Evolutionary conservation across 176 grass and related monocot genomes (phyloP), one percentile per base, ranked within the genome.

Genomic region (Musa schizocarpa): DNA sequence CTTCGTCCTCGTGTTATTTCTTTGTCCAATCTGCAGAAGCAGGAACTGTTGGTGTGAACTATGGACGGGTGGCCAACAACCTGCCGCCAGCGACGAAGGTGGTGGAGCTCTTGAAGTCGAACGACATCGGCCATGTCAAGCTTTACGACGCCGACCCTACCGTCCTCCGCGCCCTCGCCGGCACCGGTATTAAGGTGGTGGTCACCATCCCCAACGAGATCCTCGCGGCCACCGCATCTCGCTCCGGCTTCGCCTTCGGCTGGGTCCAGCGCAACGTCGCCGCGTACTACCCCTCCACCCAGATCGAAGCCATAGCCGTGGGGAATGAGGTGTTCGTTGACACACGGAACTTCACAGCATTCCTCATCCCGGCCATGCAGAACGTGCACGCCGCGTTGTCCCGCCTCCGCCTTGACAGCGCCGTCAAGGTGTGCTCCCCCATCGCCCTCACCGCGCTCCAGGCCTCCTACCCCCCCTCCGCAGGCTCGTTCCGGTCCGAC

Each of bases 291-390:
- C 95, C 95, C 2, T 82, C 84, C 0, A 99, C 95, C 23, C 95
- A 84, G 76, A 94, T 94, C 81, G 82, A 89, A 53, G 71, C 65
- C 86, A 29, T 99, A 9, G 88, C 90, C 24, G 95, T 99, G 0
- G 95, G 90, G 0, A 99, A 99, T 69, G 95, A 99, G 82, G 95
- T 99, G 14, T 99, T 99, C 76, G 88, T 85, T 56, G 11, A 82
- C 2, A 83, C 90, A 0, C 73, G 82, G 25, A 99, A 93, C 71
- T 73, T 54, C 1, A 93, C 90, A 2, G 14, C 79, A 20, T 68
- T 53, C 59, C 90, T 93, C 4, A 82, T 93, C 2, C 84, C 87
- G 9, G 87, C 90, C 57, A 89, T 93, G 84, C 2, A 17, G 57
- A 93, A 93, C 61, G 82, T 93, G 4, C 90, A 89, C 71, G 77